These are phyloP conservation scores for Trifolium subterraneum DNA, from an alignment of 306 rosid genomes.

Conservation along the genomic window DNA sequence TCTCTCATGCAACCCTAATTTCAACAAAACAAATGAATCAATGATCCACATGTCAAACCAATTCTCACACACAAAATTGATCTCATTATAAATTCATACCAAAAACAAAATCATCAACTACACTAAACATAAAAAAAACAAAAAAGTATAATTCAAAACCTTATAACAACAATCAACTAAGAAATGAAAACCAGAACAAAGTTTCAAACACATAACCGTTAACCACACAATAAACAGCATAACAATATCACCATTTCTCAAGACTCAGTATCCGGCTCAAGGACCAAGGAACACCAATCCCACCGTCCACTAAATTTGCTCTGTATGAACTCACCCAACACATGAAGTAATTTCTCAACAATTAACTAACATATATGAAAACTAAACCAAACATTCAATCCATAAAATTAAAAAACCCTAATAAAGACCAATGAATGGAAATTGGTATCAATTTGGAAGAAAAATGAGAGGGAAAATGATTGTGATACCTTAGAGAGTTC, in stretches of 20 bases:
- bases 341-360: not conserved
- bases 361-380: not conserved
- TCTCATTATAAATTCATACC: not conserved
- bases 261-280: too few relatives aligned
- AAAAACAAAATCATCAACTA: not conserved
- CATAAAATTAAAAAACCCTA: not conserved
- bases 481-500: slow-evolving; percentile 53
- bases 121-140: not conserved
- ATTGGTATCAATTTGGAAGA: not conserved
- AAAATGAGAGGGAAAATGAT: not conserved
- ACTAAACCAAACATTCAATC: not conserved
- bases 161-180: not conserved
- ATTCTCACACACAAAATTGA: not conserved
- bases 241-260: too few relatives aligned
- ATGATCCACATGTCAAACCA: not conserved
- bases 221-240: too few relatives aligned
- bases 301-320: too few relatives aligned
- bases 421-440: not conserved
- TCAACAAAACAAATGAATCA: not conserved
- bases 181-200: not conserved
- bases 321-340: too few relatives aligned
- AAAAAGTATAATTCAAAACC: not conserved
- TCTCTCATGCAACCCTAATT: not conserved
- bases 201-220: not conserved
- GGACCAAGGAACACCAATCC: too few relatives aligned